Base-by-base conservation (phyloP, 257 asterid species). In the Ophiorrhiza pumila region DNA sequence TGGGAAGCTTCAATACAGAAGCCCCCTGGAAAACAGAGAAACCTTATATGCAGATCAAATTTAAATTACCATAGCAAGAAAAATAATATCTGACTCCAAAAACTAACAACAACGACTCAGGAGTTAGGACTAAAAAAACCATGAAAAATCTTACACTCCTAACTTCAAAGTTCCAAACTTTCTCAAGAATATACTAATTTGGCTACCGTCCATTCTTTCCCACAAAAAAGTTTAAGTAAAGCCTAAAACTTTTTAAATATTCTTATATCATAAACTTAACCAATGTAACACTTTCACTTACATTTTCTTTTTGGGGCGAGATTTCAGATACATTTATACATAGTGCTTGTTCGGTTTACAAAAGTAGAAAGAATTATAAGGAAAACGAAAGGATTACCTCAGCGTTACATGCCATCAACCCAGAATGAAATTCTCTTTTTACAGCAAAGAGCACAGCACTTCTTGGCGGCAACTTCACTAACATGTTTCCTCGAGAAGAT, bases 21-120 rank as follows among this genome's bases (percentile, higher is more conserved):
- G 43, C 58, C 70, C 68, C 83, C 95, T 85, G 85, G 69, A 76
- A 62, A 12, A 56, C 56, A 77, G n/a, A n/a, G n/a, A n/a, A n/a
- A n/a, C n/a, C n/a, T n/a, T n/a, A n/a, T n/a, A 10, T 45, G 57
- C 32, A 23, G 22, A n/a, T 25, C 11, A 60, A 53, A 34, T 35
- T 53, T 41, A 34, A 52, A 34, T 45, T 65, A 23, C 1, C 62
- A 35, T 53, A 1, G 23, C 62, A 71, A 18, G 34, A 46, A 63
- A 31, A 43, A 5, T 35, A 5, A 45, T 31, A n/a, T n/a, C n/a
- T n/a, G n/a, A n/a, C n/a, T n/a, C n/a, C n/a, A n/a, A n/a, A n/a
- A n/a, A n/a, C n/a, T n/a, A n/a, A n/a, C 15, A 29, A 71, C 42
- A 39, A 20, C 49, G 23, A 0, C 73, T 29, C 9, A 29, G 29